These are phyloP conservation scores for Hawksworthiomyces lignivorus DNA, from an alignment of 2,329 filamentous ascomycete genomes.

Conservation along the genomic window DNA sequence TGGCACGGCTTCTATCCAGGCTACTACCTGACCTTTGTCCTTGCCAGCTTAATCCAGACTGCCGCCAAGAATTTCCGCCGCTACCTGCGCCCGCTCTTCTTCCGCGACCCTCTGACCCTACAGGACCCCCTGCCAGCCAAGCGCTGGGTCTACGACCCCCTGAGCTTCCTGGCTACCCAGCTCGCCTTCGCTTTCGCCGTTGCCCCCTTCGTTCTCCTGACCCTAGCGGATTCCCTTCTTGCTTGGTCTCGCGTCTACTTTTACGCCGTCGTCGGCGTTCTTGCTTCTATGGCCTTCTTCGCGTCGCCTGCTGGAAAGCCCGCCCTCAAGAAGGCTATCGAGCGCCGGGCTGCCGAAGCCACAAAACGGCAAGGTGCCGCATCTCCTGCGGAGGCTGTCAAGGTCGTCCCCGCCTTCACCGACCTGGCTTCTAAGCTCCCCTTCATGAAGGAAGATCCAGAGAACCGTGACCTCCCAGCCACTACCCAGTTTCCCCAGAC, in stretches of 20 bases:
- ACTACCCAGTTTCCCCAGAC: conserved; percentile 7
- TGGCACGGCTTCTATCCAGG: conserved; percentile 99
- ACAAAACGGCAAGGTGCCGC: neutral
- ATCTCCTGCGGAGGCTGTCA: neutral
- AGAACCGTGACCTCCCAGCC: conserved; percentile 14
- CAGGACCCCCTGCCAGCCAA: conserved; percentile 63
- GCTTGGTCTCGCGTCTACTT: conserved; percentile 87
- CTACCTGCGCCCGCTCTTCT: conserved; percentile 87
- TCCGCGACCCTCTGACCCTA: conserved; percentile 66
- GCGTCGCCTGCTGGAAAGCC: conserved; percentile 68
- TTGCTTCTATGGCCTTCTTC: conserved; percentile 64
- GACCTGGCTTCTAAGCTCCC: too few species aligned
- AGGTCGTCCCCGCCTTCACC: neutral
- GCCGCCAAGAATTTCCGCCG: conserved; percentile 90
- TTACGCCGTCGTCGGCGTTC: conserved; percentile 67
- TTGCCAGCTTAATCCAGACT: conserved; percentile 87
- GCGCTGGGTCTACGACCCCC: conserved; percentile 67
- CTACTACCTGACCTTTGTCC: conserved; percentile 85
- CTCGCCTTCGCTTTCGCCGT: conserved; percentile 63
- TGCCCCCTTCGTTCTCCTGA: conserved; percentile 77
- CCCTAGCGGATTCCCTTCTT: conserved; percentile 58
- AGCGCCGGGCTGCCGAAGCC: conserved; percentile 44
- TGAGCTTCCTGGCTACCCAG: conserved; percentile 25
- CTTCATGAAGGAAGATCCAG: too few species aligned
- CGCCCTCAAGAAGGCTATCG: conserved; percentile 47